Conservation (phyloP, 306 rosid genomes). For the Sechiopsis laciniata region DNA sequence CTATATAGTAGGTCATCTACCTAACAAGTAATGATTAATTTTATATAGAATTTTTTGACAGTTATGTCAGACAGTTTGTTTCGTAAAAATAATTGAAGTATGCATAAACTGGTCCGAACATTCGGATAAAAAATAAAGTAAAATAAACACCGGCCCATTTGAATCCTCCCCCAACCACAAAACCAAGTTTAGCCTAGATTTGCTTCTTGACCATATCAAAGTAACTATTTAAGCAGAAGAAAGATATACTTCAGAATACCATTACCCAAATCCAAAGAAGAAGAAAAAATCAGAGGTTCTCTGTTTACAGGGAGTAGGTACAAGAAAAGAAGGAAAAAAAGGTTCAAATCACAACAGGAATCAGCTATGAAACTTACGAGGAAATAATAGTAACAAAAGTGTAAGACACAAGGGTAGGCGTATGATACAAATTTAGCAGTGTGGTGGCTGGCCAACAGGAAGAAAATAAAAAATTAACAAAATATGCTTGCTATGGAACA, state of each 20-base stretch:
- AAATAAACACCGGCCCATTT: background rate
- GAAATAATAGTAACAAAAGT: conserved; percentile 33
- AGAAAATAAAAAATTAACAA: conserved; percentile 31
- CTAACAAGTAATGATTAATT: too few relatives aligned
- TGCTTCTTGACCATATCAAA: conserved; percentile 8
- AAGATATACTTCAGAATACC: background rate
- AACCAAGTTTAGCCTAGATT: conserved; percentile 8
- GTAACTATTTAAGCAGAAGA: background rate
- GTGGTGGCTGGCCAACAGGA: conserved; percentile 31
- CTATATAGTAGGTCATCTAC: too few relatives aligned
- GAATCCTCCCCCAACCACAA: background rate
- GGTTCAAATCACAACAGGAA: conserved; percentile 26
- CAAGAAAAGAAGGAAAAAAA: background rate
- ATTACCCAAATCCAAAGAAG: background rate
- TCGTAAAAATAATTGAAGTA: too few relatives aligned
- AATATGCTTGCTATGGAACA: conserved; percentile 23
- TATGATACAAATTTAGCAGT: conserved; percentile 55
- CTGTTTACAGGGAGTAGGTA: conserved; percentile 14
- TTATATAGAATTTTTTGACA: too few relatives aligned
- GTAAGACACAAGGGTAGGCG: conserved; percentile 35
- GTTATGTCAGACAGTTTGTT: too few relatives aligned
- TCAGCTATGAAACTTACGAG: conserved; percentile 26
- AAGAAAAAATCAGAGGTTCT: conserved; percentile 1
- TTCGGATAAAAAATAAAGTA: too few relatives aligned
- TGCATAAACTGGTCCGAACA: too few relatives aligned